phyloP scores from a whole-genome alignment of 805 yeast species.

The Barnettozyma botsteinii region DNA sequence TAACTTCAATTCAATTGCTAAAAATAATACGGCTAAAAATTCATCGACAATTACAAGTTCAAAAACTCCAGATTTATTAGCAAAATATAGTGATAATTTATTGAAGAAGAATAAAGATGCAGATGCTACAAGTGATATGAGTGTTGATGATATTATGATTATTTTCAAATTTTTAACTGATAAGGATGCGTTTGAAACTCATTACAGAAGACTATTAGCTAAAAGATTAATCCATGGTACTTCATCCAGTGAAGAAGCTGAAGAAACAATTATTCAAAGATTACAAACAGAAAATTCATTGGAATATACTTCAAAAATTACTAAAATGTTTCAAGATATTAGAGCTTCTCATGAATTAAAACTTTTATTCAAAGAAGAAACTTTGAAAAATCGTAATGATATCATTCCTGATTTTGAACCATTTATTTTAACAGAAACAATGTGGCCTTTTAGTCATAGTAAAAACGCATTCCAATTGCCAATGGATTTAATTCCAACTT shows the following conservation, averaged over 20 bases:
- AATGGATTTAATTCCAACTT: conserved; percentile 53
- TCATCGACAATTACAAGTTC: conserved; percentile 34
- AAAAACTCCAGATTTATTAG: conserved; percentile 88
- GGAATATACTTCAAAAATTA: conserved; percentile 90
- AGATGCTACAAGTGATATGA: conserved; percentile 65
- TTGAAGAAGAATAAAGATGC: conserved; percentile 68
- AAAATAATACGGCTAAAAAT: conserved; percentile 30
- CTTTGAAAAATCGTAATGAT: conserved; percentile 30
- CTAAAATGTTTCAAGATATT: conserved; percentile 95
- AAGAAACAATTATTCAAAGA: conserved; percentile 77
- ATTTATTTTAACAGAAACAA: conserved; percentile 75
- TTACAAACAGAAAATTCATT: conserved; percentile 84
- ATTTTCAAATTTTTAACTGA: conserved; percentile 85
- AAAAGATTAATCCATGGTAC: conserved; percentile 84
- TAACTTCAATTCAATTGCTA: conserved; percentile 76
- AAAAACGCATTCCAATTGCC: conserved; percentile 54
- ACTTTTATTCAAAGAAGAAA: conserved; percentile 44
- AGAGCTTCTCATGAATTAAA: conserved; percentile 75
- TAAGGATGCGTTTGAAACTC: conserved; percentile 91
- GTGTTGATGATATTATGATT: conserved; percentile 78
- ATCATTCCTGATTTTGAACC: conserved; percentile 56
- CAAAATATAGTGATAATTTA: conserved; percentile 80
- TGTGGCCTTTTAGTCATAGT: conserved; percentile 67
- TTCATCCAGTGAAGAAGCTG: conserved; percentile 74
- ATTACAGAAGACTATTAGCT: conserved; percentile 84